These are phyloP conservation scores for Coemansia umbellata DNA, from an alignment of 192 early-diverging fungal genomes.

Conservation along the genomic window DNA sequence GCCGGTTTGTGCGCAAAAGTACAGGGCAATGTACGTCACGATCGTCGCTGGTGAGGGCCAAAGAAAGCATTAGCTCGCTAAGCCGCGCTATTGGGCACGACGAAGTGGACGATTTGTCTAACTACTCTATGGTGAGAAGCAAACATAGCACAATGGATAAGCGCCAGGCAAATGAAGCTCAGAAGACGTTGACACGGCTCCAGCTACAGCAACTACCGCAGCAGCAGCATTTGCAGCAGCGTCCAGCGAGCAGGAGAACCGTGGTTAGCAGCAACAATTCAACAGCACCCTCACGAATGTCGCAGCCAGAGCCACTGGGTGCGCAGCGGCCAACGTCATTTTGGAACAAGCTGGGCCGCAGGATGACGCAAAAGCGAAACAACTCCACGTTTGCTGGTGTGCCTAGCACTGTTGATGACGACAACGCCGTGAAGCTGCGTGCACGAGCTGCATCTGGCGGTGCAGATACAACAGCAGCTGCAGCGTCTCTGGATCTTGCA, in stretches of 20 bases:
- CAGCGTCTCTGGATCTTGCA: background rate
- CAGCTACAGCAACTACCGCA: background rate
- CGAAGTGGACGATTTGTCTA: background rate
- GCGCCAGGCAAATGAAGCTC: background rate
- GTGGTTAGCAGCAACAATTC: conserved; percentile 1
- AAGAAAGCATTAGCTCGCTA: conserved; percentile 14
- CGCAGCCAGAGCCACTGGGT: background rate
- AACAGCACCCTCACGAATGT: too few species aligned
- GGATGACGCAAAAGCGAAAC: conserved; percentile 21
- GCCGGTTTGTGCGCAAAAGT: background rate
- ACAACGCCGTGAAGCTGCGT: background rate
- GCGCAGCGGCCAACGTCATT: conserved; percentile 20
- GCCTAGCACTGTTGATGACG: background rate
- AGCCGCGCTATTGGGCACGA: conserved; percentile 4
- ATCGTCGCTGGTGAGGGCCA: conserved; percentile 10
- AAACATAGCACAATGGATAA: background rate
- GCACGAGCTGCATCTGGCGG: conserved; percentile 5
- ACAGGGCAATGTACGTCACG: background rate
- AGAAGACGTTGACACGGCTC: background rate
- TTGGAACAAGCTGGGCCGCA: conserved; percentile 31
- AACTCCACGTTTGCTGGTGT: conserved; percentile 11
- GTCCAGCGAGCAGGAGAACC: background rate
- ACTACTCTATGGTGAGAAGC: conserved; percentile 5
- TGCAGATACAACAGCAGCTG: background rate
- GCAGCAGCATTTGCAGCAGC: background rate